A percentile compares a stretch with the other conserved stretches of the same genome.
These are phyloP conservation scores for Phytopythium vexans DNA, from an alignment of 352 stramenopile species.

Conservation along the genomic window DNA sequence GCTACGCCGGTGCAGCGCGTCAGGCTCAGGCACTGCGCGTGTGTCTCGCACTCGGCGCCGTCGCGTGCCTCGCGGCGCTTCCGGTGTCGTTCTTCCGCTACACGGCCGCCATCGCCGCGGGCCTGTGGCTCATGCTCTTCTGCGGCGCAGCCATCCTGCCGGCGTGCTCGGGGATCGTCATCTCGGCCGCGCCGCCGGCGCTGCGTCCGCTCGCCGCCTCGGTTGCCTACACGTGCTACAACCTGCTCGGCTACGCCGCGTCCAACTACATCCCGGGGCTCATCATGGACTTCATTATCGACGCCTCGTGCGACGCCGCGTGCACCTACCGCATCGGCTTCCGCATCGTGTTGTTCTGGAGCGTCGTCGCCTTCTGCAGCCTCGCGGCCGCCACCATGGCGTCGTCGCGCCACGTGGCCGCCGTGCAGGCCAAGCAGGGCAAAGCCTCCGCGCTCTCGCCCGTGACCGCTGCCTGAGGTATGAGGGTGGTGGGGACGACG, in stretches of 20 bases:
- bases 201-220: slow-evolving; percentile 73
- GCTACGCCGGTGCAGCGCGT: slow-evolving; percentile 65
- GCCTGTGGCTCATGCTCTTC: slow-evolving; percentile 86
- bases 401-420: slow-evolving; percentile 28
- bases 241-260: slow-evolving; percentile 81
- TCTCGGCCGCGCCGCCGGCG: slow-evolving; percentile 56
- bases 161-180: slow-evolving; percentile 83
- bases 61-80: slow-evolving; percentile 43
- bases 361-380: slow-evolving; percentile 70
- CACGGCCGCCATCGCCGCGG: slow-evolving; percentile 61
- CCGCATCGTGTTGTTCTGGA: slow-evolving; percentile 78
- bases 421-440: not conserved
- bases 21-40: slow-evolving; percentile 66
- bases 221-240: slow-evolving; percentile 79
- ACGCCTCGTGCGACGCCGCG: slow-evolving; percentile 53
- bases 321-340: slow-evolving; percentile 83
- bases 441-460: not conserved
- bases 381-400: slow-evolving; percentile 38
- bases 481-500: not conserved
- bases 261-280: slow-evolving; percentile 83
- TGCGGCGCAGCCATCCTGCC: slow-evolving; percentile 67
- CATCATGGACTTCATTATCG: slow-evolving; percentile 82
- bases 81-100: slow-evolving; percentile 68
- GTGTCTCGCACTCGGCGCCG: slow-evolving; percentile 63
- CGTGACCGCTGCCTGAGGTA: not conserved